These are phyloP conservation scores for Yamadazyma friedrichii DNA, from an alignment of 1,139 yeast genomes.

Conservation along the genomic window DNA sequence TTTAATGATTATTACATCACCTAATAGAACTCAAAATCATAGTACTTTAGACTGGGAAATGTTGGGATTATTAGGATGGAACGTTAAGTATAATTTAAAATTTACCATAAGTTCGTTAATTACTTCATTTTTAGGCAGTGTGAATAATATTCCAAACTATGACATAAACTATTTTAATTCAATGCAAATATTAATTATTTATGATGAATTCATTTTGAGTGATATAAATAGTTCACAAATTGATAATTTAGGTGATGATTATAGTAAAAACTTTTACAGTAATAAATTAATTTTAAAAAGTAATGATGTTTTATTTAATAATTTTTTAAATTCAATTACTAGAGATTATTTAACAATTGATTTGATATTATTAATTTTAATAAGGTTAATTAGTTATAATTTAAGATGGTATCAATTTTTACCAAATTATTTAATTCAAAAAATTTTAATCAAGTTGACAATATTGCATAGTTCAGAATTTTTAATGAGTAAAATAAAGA, in stretches of 20 bases:
- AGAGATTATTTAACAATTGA: slow-evolving; percentile 34
- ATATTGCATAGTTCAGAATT: slow-evolving; percentile 31
- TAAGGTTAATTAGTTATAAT: slow-evolving; percentile 40
- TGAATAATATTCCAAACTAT: slow-evolving; percentile 22
- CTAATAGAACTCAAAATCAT: slow-evolving; percentile 30
- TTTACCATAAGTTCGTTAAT: slow-evolving; percentile 40
- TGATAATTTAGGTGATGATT: slow-evolving; percentile 31
- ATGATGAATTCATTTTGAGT: slow-evolving; percentile 41
- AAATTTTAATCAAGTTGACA: slow-evolving; percentile 29
- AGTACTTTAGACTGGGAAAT: slow-evolving; percentile 46
- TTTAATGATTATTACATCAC: slow-evolving; percentile 26
- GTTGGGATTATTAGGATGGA: slow-evolving; percentile 43
- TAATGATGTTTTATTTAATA: slow-evolving; percentile 20
- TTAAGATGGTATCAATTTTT: slow-evolving; percentile 43
- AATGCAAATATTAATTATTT: slow-evolving; percentile 36
- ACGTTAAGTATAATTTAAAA: slow-evolving; percentile 37
- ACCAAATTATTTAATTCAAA: slow-evolving; percentile 32
- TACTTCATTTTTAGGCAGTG: slow-evolving; percentile 38
- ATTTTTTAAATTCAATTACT: slow-evolving; percentile 26
- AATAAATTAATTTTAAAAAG: slow-evolving; percentile 37
- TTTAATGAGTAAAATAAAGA: slow-evolving; percentile 30
- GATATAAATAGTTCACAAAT: slow-evolving; percentile 31
- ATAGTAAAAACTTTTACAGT: slow-evolving; percentile 26
- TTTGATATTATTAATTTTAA: slow-evolving; percentile 31
- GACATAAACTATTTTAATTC: slow-evolving; percentile 42